Evolutionary conservation across 2,329 filamentous ascomycete genomes (phyloP), one percentile per base, ranked within the genome.

Genomic region (Penicillium sp.): DNA sequence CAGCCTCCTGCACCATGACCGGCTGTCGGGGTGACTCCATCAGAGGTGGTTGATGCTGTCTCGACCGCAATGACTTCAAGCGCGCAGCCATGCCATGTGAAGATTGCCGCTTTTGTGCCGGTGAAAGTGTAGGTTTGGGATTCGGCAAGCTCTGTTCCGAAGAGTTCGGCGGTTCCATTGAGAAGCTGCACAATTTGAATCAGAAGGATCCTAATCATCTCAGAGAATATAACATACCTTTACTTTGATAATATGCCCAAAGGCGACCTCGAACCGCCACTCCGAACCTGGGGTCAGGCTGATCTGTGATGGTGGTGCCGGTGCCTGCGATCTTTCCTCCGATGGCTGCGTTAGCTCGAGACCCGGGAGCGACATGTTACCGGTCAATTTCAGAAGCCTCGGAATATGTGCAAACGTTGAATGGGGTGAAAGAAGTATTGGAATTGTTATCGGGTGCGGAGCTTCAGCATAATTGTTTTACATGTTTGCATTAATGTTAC

Each of bases 51-150:
- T 4, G 64, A 81, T 55, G 78, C 74, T 45, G 83, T 79, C 50
- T 82, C 82, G 12, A 79, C 77, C 2, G 88, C 87, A 43, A 82
- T 85, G 58, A 97, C 82, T 74, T 97, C 90, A 60, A 99, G 79
- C 53, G 86, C 86, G 76, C 92, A 97, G 67, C 94, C 93, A 70
- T 93, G 87, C 89, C 91, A 96, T 50, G 93, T 96, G 74, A 90
- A 90, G 69, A 99, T 89, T 60, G 93, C 93, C 57, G 90, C 89
- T 78, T 96, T 96, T 65, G 84, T 85, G 55, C 91, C 90, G 45
- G 84, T 83, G 75, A 99, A 93, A 33, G 82, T 87, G 78, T 97
- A 97, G 10, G 85, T 82, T 51, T 89, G 89, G 56, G 89, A 89
- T 10, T 85, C 83, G 12, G 92, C 92, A 43, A 99, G 88, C 78